These are phyloP conservation scores for Geotrichum phurueaensis DNA, from an alignment of 1,139 yeast genomes.

Conservation along the genomic window DNA sequence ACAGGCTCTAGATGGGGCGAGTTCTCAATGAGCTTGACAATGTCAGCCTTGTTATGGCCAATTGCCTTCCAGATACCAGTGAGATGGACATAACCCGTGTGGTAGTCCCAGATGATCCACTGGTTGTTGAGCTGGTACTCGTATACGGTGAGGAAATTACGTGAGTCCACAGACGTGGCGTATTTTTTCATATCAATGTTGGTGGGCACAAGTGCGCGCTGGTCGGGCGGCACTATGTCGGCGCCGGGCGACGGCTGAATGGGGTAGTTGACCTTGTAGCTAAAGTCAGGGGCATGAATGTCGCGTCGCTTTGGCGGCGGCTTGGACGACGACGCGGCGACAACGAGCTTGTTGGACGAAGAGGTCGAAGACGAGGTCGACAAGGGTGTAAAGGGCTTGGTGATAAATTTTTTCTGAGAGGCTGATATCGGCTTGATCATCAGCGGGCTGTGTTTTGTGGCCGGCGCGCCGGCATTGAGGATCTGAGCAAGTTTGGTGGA, in stretches of 20 bases:
- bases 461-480: background rate
- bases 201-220: conserved; percentile 33
- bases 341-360: background rate
- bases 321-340: background rate
- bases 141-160: conserved; percentile 57
- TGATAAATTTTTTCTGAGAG: background rate
- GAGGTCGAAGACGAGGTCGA: background rate
- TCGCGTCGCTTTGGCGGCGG: conserved; percentile 1
- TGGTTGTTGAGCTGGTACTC: conserved; percentile 55
- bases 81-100: conserved; percentile 80
- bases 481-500: background rate
- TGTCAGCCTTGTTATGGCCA: conserved; percentile 67
- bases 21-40: conserved; percentile 57
- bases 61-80: conserved; percentile 89
- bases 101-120: conserved; percentile 84
- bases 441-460: background rate
- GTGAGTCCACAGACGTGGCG: conserved; percentile 67
- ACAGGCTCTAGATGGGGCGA: conserved; percentile 64
- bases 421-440: conserved; percentile 1
- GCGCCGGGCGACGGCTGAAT: conserved; percentile 22
- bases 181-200: conserved; percentile 51
- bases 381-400: background rate
- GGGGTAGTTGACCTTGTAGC: conserved; percentile 29
- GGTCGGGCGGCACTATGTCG: conserved; percentile 32
- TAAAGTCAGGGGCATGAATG: conserved; percentile 16